Base-by-base conservation (phyloP, 805 yeast species). In the Yarrowia divulgata region DNA sequence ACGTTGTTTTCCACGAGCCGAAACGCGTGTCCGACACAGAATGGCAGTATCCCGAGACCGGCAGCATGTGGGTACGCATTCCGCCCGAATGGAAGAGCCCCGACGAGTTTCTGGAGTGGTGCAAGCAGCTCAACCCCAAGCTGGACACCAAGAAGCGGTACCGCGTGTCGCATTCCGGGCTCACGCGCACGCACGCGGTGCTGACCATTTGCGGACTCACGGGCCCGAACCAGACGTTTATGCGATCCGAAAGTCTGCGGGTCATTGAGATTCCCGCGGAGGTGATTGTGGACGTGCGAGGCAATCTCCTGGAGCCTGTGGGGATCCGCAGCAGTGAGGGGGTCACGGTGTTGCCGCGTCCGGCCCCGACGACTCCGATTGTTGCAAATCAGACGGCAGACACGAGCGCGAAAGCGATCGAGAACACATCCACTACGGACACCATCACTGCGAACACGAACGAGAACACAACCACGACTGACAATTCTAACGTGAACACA, bases 11-110 rank as follows among this genome's bases (percentile, higher is more conserved):
- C 16, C 62, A 55, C 46, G 62, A 55, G 34, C 46, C 62, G 6
- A 39, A 39, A 23, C 42, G 23, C 18, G 46, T 37, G 8, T 13
- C 40, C 18, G 62, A 39, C 14, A 23, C 34, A 8, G 58, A 52
- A 14, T 55, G 62, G 62, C 32, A 19, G 34, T 55, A 39, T n/a
- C 62, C 62, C 46, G 62, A 55, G 19, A 55, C 62, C 3, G 62
- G 62, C 18, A 10, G 35, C 46, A 39, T 55, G 46, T 55, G 46
- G 45, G 62, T 39, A 2, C 10, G 3, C 14, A 14, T 55, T 9
- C 62, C 62, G 4, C 6, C n/a, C 9, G 46, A 23, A 14, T 55
- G 62, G 62, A 19, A 14, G 16, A 39, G 35, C 8, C 45, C 62
- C 9, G 46, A 39, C 37, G 62, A 55, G 14, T 55, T 55, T 55